Percentiles rank a stretch among this genome's conserved stretches.
phyloP scores from a whole-genome alignment of 306 rosid species.

The Mimosa pudica region DNA sequence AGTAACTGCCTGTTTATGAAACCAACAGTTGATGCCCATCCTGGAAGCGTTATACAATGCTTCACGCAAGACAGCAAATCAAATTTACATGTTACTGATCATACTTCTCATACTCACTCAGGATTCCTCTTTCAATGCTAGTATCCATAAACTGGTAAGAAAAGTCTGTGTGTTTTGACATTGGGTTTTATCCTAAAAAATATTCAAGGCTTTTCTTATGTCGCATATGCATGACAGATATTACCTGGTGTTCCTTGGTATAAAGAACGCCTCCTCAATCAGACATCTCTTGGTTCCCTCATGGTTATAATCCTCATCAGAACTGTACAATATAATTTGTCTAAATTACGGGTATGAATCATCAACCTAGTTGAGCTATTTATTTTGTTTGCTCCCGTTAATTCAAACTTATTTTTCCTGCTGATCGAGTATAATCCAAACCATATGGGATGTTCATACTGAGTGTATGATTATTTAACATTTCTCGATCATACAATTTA shows the following conservation, averaged over 20 bases:
- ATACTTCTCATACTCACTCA: conserved; percentile 95
- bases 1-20: conserved; percentile 35
- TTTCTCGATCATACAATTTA: conserved; percentile 18
- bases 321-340: conserved; percentile 93
- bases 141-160: conserved; percentile 94
- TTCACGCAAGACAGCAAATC: conserved; percentile 81
- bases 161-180: conserved; percentile 29
- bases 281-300: conserved; percentile 94
- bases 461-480: conserved; percentile 4
- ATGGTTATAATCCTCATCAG: conserved; percentile 91
- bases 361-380: conserved; percentile 27
- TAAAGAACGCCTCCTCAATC: conserved; percentile 97
- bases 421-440: conserved; percentile 33
- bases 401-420: conserved; percentile 26
- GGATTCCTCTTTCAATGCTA: conserved; percentile 96
- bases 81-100: conserved; percentile 96
- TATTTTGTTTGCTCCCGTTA: conserved; percentile 23
- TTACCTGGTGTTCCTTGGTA: conserved; percentile 92
- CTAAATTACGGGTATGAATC: conserved; percentile 86
- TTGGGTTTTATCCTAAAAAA: conserved; percentile 23
- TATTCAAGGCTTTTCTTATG: conserved; percentile 37
- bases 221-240: conserved; percentile 56
- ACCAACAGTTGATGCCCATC: conserved; percentile 90
- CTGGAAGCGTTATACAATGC: conserved; percentile 94
- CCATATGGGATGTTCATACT: conserved; percentile 12